Evolutionary conservation across 1,284 basidiomycete genomes (phyloP), one percentile per base, ranked within the genome.

Genomic region (Golubevia pallescens): DNA sequence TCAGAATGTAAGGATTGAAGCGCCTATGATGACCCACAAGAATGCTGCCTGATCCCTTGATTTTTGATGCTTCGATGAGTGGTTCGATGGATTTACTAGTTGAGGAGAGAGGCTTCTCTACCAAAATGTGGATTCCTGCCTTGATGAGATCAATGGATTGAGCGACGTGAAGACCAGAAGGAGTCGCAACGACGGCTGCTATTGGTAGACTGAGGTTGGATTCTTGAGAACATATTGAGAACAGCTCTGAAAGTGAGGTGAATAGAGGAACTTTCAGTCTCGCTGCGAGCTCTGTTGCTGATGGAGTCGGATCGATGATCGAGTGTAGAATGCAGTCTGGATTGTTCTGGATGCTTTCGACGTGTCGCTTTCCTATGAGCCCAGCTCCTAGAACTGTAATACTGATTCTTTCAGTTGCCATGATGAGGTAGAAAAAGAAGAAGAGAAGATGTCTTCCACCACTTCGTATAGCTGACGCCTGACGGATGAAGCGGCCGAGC

Each of bases 81-180:
- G 13, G n/a, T 19, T 24, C n/a, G 1, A 66, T 70, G 20, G 58
- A 60, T 19, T 51, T 24, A 8, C 62, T 57, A 13, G 65, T 57
- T 2, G 66, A 65, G 16, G 68, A 63, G 28, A 78, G 55, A 1
- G 76, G 74, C 61, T 78, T 78, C 68, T 78, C 75, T 5, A 78
- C 71, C 32, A 78, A 60, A 2, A 62, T 54, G 52, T 70, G 63
- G 2, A 76, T 61, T 4, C 74, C 76, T 0, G 60, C 66, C 54
- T 63, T 32, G 6, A 73, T 52, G 5, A 74, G 57, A 52, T 66
- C 61, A 5, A 60, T 28, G 6, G 62, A 65, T 7, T 74, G 68
- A 16, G 68, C 67, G 2, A 78, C 72, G 21, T 78, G 76, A 0
- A 70, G 67, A 0, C 62, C 20, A 21, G 66, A 74, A 1, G 74